Conservation (phyloP, 1,284 basidiomycete genomes). For the Ceratobasidium sp. region DNA sequence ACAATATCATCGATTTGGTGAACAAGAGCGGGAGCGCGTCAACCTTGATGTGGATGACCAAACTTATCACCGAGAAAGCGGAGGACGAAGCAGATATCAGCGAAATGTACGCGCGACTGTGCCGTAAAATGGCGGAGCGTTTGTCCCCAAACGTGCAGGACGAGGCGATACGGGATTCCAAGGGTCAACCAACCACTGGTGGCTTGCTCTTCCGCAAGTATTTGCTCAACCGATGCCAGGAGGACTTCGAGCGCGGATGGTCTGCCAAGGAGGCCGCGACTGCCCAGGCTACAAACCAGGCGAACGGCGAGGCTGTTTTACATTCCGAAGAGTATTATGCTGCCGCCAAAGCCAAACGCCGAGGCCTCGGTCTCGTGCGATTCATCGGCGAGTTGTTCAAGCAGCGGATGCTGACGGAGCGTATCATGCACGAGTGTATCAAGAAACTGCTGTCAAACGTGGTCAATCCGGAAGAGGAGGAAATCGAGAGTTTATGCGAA, state of each 20-base stretch:
- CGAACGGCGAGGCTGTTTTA: conserved; percentile 57
- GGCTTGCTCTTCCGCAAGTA: too few relatives aligned
- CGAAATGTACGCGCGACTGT: conserved; percentile 68
- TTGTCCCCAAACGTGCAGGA: conserved; percentile 63
- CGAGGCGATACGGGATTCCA: conserved; percentile 55
- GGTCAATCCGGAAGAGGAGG: too few relatives aligned
- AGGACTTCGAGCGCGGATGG: too few relatives aligned
- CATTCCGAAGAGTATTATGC: conserved; percentile 69
- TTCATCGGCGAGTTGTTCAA: conserved; percentile 72
- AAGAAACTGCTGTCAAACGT: too few relatives aligned
- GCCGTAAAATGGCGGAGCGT: conserved; percentile 63
- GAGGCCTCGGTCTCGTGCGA: conserved; percentile 54
- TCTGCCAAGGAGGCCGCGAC: conserved; percentile 61
- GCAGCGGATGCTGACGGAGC: too few relatives aligned
- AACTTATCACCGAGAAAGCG: conserved; percentile 69
- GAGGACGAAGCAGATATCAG: conserved; percentile 71
- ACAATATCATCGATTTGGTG: conserved; percentile 67
- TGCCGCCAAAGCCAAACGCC: conserved; percentile 66
- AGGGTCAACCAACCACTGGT: conserved; percentile 62
- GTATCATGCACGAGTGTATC: too few relatives aligned
- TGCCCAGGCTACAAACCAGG: conserved; percentile 19
- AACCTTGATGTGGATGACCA: conserved; percentile 68
- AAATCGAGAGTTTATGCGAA: conserved; percentile 67
- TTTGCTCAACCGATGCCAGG: too few relatives aligned
- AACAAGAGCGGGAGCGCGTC: conserved; percentile 67